Percentiles rank a stretch among this genome's conserved stretches.
Conservation (phyloP, 306 rosid species). For the Hippophae gyantsensis region DNA sequence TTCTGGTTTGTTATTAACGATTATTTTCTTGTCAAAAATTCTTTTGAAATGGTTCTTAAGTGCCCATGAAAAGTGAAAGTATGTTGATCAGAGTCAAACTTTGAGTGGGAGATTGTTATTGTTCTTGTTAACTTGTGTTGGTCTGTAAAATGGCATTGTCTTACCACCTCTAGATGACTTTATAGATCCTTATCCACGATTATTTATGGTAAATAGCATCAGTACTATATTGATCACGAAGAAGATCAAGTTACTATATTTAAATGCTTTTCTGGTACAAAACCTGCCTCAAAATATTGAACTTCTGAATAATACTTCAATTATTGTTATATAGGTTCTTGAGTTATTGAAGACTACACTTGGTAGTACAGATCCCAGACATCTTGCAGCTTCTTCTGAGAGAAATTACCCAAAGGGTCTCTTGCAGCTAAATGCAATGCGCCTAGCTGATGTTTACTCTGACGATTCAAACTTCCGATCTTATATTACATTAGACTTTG, state of each 20-base stretch:
- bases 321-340: conserved; percentile 49
- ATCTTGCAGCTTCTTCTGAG: conserved; percentile 27
- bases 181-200: background rate
- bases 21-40: too few species aligned
- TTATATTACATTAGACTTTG: conserved; percentile 59
- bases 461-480: conserved; percentile 94
- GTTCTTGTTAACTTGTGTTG: conserved; percentile 11
- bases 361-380: conserved; percentile 47
- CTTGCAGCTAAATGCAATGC: conserved; percentile 96
- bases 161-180: background rate
- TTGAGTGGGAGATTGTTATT: background rate
- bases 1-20: too few species aligned
- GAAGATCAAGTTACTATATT: background rate
- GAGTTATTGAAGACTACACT: conserved; percentile 65
- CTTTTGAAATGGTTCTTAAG: background rate
- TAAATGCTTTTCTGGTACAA: background rate
- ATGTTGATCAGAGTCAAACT: conserved; percentile 11
- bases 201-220: background rate
- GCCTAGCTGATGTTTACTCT: conserved; percentile 82
- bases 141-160: conserved; percentile 6
- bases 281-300: conserved; percentile 2
- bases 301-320: conserved; percentile 14
- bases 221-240: background rate
- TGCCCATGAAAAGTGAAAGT: background rate
- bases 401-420: conserved; percentile 60